These are phyloP conservation scores for Mortierella antarctica DNA, from an alignment of 192 early-diverging fungal species.

Conservation along the genomic window DNA sequence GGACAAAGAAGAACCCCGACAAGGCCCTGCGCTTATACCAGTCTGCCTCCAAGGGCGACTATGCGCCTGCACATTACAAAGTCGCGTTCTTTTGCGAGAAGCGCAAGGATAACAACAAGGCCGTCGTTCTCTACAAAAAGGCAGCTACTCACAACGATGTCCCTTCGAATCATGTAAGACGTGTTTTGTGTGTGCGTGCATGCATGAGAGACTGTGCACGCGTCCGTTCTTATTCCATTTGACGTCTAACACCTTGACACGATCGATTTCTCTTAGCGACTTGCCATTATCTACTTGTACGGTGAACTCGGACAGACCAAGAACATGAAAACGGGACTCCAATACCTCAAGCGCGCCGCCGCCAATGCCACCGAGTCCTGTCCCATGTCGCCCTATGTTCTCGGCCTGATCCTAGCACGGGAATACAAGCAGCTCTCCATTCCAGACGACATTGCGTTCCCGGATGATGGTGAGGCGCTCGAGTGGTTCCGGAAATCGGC, in stretches of 20 bases:
- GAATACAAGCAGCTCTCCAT: slow-evolving; percentile 70
- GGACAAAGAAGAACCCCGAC: slow-evolving; percentile 65
- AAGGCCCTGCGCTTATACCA: slow-evolving; percentile 76
- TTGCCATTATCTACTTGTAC: slow-evolving; percentile 81
- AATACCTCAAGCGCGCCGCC: slow-evolving; percentile 84
- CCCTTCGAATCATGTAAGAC: slow-evolving; percentile 70
- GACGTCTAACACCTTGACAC: background rate
- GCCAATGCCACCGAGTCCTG: slow-evolving; percentile 72
- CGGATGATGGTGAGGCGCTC: slow-evolving; percentile 79
- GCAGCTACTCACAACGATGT: slow-evolving; percentile 76
- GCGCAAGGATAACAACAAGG: slow-evolving; percentile 68
- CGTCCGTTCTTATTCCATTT: background rate
- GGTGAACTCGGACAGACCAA: slow-evolving; percentile 76
- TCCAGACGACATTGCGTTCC: slow-evolving; percentile 67
- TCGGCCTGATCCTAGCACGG: slow-evolving; percentile 81
- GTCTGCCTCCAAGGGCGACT: slow-evolving; percentile 73
- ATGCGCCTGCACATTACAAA: slow-evolving; percentile 73
- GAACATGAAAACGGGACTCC: slow-evolving; percentile 83
- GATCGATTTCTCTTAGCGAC: slow-evolving; percentile 60
- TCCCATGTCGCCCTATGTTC: slow-evolving; percentile 79
- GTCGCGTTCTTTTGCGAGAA: slow-evolving; percentile 72
- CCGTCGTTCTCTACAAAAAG: slow-evolving; percentile 75
- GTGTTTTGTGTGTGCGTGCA: background rate
- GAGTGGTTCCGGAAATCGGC: slow-evolving; percentile 81
- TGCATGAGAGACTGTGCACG: background rate